Base-by-base conservation (phyloP, 495 filamentous ascomycete species). In the Pyrenopolyporus hunteri region DNA sequence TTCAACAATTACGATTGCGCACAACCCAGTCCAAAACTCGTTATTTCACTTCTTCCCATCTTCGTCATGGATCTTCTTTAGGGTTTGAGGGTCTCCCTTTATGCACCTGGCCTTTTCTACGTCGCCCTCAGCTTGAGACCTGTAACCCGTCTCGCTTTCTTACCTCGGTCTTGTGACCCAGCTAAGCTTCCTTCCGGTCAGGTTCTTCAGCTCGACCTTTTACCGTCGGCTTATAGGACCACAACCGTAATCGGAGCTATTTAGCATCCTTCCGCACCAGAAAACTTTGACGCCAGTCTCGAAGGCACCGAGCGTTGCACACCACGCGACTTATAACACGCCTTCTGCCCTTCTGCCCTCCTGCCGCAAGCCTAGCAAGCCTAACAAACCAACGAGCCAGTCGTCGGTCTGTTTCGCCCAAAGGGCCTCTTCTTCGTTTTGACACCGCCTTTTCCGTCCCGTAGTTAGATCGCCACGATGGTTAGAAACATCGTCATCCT, bases 401-500 rank as follows among this genome's bases (percentile, higher is more conserved):
- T 19, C n/a, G n/a, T 45, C 42, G 13, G 39, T 44, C 6, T 39
- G 14, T 40, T 29, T 60, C 23, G 17, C 39, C 31, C 37, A 36
- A 28, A 8, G 9, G 17, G 0, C 16, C 7, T 17, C 32, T 50
- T 28, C 9, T 28, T n/a, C 29, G 2, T 17, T 20, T 63, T 13
- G 43, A 50, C 59, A 57, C 52, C 51, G 36, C 59, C 52, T 43
- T 59, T 45, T 45, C 23, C 42, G 13, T 28, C 57, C 28, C 37
- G 7, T 43, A 35, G n/a, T 13, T 28, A 59, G 19, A 57, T 40
- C 48, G 44, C 60, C 58, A 81, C 43, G 47, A 94, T 98, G 94
- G 93, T 98, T 67, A 89, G 95, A 70, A 97, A 97, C 74, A 89
- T 98, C 58, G 91, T 97, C 66, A 83, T 98, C 62, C 89, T 98